Conservation (phyloP, 2,329 filamentous ascomycete genomes). For the Stachybotrys echinatus region DNA sequence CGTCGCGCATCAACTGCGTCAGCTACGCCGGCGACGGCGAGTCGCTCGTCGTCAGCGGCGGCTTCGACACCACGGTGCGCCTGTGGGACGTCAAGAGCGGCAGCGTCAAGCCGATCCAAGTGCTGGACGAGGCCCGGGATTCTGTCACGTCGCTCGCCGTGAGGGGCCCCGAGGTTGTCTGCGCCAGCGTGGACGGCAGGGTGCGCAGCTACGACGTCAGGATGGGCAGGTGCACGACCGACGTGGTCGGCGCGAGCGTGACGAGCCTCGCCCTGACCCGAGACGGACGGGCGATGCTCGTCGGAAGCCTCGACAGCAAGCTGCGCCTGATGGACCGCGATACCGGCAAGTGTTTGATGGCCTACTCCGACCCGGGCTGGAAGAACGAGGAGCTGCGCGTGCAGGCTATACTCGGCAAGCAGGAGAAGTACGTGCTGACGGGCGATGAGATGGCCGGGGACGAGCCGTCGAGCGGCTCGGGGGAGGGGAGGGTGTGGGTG, state of each 20-base stretch:
- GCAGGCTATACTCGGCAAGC: slow-evolving; percentile 67
- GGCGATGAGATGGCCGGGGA: slow-evolving; percentile 63
- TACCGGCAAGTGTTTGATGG: slow-evolving; percentile 67
- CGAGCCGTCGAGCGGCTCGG: slow-evolving; percentile 15
- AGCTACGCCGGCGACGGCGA: slow-evolving; percentile 74
- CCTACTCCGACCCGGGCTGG: slow-evolving; percentile 55
- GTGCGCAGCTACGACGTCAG: slow-evolving; percentile 79
- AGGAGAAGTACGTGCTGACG: slow-evolving; percentile 72
- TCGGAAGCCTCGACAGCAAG: slow-evolving; percentile 69
- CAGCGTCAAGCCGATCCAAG: slow-evolving; percentile 62
- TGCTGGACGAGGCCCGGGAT: slow-evolving; percentile 68
- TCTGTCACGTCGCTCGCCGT: slow-evolving; percentile 50
- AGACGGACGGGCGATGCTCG: slow-evolving; percentile 70
- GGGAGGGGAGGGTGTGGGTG: slow-evolving; percentile 61
- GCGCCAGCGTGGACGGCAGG: slow-evolving; percentile 79
- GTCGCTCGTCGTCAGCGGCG: slow-evolving; percentile 64
- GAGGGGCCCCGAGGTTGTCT: slow-evolving; percentile 54
- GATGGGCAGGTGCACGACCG: slow-evolving; percentile 64
- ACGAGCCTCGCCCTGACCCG: slow-evolving; percentile 68
- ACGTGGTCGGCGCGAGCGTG: slow-evolving; percentile 66
- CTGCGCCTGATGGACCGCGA: slow-evolving; percentile 76
- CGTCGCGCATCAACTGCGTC: slow-evolving; percentile 70
- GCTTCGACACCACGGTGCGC: slow-evolving; percentile 70
- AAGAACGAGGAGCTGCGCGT: slow-evolving; percentile 69
- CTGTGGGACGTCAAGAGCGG: slow-evolving; percentile 65